Base-by-base conservation (phyloP, 2,329 filamentous ascomycete species). In the Penicillium psychrosexuale region DNA sequence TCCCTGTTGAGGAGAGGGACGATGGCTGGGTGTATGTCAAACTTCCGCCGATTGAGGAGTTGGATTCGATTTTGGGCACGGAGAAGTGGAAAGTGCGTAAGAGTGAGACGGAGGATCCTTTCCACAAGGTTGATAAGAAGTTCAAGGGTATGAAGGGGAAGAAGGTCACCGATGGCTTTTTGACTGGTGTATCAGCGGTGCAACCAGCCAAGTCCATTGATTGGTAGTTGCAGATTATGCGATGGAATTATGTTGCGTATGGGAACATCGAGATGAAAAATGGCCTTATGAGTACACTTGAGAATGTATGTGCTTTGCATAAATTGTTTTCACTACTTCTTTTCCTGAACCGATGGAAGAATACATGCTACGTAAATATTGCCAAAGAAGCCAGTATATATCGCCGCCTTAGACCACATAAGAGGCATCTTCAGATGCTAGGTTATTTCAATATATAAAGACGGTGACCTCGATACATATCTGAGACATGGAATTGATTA, bases 21-120 rank as follows among this genome's bases (percentile, higher is more conserved):
- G 90, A 94, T 70, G 90, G 89, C 0, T 84, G 84, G 80, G 80
- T 96, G 3, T 93, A 94, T 72, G 73, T 95, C 59, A 88, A 88
- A 73, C 78, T 96, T 28, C 91, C 91, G 19, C 87, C 90, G 0
- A 81, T 92, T 0, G 86, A 87, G 50, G 91, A 96, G 75, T 78
- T 96, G 42, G 91, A 96, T 69, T 81, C 81, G 1, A 82, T 90
- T 53, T 77, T 96, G 28, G 90, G 90, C 0, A 96, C 91, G 0
- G 78, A 80, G 64, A 87, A 84, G 74, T 96, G 89, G 84, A 89
- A 83, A 75, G 85, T 96, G 17, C 87, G 81, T 75, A 88, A 87
- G 72, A 87, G 81, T 1, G 90, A 94, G 72, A 79, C 75, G 15
- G 67, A 67, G 8, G 77, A 80, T 69, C 81, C 82, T 15, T 85